Percentiles rank a stretch among this genome's conserved stretches.
phyloP scores from a whole-genome alignment of 2,329 filamentous ascomycete genomes.

The Alternaria alternata region DNA sequence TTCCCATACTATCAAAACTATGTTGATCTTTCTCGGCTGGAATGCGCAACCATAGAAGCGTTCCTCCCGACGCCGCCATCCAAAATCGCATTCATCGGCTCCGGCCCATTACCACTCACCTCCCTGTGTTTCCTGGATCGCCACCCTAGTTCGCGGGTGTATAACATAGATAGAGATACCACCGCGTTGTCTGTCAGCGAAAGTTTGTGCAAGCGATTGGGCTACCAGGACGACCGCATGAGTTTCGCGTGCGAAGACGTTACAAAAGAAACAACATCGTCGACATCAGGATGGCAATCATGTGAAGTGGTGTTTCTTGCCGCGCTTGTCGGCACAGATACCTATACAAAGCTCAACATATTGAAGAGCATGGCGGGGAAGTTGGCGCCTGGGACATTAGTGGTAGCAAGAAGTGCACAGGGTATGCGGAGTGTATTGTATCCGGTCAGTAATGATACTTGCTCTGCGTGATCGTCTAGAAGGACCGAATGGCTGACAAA shows the following conservation, averaged over 20 bases:
- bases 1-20: constrained; percentile 64
- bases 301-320: constrained; percentile 61
- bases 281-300: constrained; percentile 32
- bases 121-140: constrained; percentile 55
- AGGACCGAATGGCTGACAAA: neutral
- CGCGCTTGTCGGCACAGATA: constrained; percentile 57
- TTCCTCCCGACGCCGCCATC: constrained; percentile 40
- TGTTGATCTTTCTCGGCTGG: constrained; percentile 57
- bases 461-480: neutral
- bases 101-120: constrained; percentile 60
- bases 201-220: constrained; percentile 45
- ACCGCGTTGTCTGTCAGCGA: constrained; percentile 48
- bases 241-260: constrained; percentile 52
- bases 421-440: constrained; percentile 58
- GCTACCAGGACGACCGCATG: constrained; percentile 50
- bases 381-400: constrained; percentile 54
- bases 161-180: constrained; percentile 55
- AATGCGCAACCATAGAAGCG: constrained; percentile 54
- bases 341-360: constrained; percentile 54
- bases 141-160: constrained; percentile 42
- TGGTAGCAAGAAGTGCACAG: constrained; percentile 58
- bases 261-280: neutral
- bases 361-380: constrained; percentile 47
- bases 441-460: constrained; percentile 48
- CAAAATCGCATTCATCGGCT: constrained; percentile 60